Conservation (phyloP, 495 filamentous ascomycete species). For the Endocarpon pusillum region DNA sequence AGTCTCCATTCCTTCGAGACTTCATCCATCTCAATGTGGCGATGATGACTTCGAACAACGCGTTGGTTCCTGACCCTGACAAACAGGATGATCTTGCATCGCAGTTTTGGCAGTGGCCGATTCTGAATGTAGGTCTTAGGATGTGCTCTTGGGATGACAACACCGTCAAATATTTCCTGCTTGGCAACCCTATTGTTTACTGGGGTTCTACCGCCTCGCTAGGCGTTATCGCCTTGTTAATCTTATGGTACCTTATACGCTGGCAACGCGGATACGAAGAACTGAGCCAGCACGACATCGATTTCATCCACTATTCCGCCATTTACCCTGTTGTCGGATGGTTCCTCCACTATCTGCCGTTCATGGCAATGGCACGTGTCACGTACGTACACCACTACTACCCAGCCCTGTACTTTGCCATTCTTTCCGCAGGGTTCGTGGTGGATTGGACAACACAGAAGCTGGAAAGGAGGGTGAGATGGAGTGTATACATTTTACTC, state of each 20-base stretch:
- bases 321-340: slow-evolving; percentile 85
- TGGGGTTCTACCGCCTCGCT: slow-evolving; percentile 79
- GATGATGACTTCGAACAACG: slow-evolving; percentile 99
- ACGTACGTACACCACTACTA: slow-evolving; percentile 99
- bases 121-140: slow-evolving; percentile 82
- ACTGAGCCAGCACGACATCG: slow-evolving; percentile 59
- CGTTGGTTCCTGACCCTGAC: slow-evolving; percentile 90
- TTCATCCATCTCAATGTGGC: slow-evolving; percentile 97
- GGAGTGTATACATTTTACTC: slow-evolving; percentile 47
- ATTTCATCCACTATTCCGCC: slow-evolving; percentile 86
- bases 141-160: slow-evolving; percentile 98
- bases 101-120: slow-evolving; percentile 96
- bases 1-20: slow-evolving; percentile 88
- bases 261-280: slow-evolving; percentile 93
- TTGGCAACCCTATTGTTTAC: slow-evolving; percentile 92
- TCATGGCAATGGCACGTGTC: slow-evolving; percentile 92
- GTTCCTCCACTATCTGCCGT: slow-evolving; percentile 91
- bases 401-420: slow-evolving; percentile 95
- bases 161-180: slow-evolving; percentile 93
- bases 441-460: slow-evolving; percentile 63
- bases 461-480: slow-evolving; percentile 38
- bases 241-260: slow-evolving; percentile 74
- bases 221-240: slow-evolving; percentile 47
- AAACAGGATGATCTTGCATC: slow-evolving; percentile 98
- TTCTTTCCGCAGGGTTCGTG: slow-evolving; percentile 75